Evolutionary conservation across 495 filamentous ascomycete genomes (phyloP), one percentile per base, ranked within the genome.

Genomic region (Podospora tetraspora): DNA sequence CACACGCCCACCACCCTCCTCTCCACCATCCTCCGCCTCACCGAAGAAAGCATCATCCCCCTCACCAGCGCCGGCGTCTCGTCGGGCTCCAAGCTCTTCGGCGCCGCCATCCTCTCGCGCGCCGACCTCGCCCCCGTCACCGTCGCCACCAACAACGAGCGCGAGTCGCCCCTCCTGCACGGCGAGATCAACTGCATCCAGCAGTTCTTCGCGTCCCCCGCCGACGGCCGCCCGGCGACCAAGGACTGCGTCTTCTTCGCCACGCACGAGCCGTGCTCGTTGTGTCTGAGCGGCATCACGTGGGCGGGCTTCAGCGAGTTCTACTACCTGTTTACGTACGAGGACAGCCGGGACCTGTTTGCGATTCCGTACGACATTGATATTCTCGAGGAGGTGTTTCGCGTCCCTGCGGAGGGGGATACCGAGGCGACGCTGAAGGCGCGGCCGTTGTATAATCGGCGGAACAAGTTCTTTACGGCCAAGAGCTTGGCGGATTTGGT

Each of bases 131-230:
- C 37, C 1, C 74, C 75, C 3, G 59, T 77, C 0, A 79, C 75
- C 0, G 75, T 78, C 0, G 67, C 79, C 12, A 81, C 78, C 65
- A 81, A 81, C 73, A 76, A 79, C 70, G 78, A 81, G 67, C 70
- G 69, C 52, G 71, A 58, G 1, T 80, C 79, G 8, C 78, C 79
- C 0, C 72, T 81, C 4, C 69, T 80, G 4, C 79, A 81, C 69
- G 77, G 78, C 68, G 79, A 81, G 67, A 79, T 81, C 73, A 81
- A 81, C 73, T 81, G 79, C 72, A 80, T 81, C 73, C 78, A 79
- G 70, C 70, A 79, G 37, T 81, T 79, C 69, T 80, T 80, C 62
- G 43, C 74, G 0, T 71, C 73, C 0, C 70, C 75, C 0, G 56
- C 70, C 16, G 63, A 68, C 25, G 66, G 59, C 34, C 68, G 72